phyloP scores from a whole-genome alignment of 2,329 filamentous ascomycete genomes.

The Hypoxylon sp. region DNA sequence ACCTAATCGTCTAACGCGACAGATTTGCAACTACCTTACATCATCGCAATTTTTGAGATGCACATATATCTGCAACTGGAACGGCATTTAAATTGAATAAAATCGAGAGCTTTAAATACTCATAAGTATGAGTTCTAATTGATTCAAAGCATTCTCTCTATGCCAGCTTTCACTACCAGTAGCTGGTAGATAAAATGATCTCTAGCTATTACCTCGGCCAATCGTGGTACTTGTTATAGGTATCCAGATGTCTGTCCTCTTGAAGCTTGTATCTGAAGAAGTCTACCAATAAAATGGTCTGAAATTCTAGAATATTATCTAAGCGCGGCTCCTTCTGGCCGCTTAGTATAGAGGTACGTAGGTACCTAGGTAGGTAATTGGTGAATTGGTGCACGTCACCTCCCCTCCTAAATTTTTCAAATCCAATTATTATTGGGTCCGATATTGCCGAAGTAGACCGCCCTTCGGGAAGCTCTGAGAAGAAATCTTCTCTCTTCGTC shows the following conservation, averaged over 20 bases:
- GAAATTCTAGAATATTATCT: slow-evolving; percentile 35
- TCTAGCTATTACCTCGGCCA: not conserved
- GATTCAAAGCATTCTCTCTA: not conserved
- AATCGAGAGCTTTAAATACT: not conserved
- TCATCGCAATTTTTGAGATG: slow-evolving; percentile 22
- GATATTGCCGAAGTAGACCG: slow-evolving; percentile 50
- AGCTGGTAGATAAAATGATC: not conserved
- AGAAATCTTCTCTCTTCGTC: slow-evolving; percentile 50
- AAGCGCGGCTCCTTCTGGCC: slow-evolving; percentile 31
- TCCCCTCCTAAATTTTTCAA: slow-evolving; percentile 37
- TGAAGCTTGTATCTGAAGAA: slow-evolving; percentile 15
- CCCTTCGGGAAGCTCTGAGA: slow-evolving; percentile 52
- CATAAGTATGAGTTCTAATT: not conserved
- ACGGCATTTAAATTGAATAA: not conserved
- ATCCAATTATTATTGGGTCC: slow-evolving; percentile 35
- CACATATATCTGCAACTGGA: not conserved
- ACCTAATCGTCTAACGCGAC: slow-evolving; percentile 2
- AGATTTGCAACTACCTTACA: slow-evolving; percentile 25
- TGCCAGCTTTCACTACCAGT: not conserved
- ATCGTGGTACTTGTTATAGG: no score
- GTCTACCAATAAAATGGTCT: slow-evolving; percentile 11
- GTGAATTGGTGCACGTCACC: slow-evolving; percentile 37
- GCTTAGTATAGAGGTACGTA: not conserved
- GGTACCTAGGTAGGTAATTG: no score
- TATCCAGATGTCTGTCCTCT: no score